These are phyloP conservation scores for Cercophora newfieldiana DNA, from an alignment of 495 filamentous ascomycete genomes.

Conservation along the genomic window DNA sequence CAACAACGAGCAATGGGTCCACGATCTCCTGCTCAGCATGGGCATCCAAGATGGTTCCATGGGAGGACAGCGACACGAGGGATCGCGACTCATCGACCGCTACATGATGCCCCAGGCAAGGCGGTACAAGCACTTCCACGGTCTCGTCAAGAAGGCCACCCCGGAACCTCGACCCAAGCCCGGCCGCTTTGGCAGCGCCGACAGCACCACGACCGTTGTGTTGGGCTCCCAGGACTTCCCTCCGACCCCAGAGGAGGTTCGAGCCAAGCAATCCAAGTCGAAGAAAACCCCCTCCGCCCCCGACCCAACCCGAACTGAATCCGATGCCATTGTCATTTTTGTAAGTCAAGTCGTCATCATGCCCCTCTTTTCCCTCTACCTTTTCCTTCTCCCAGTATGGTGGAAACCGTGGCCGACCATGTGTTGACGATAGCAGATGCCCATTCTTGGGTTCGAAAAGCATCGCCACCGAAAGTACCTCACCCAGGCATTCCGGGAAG, in stretches of 20 bases:
- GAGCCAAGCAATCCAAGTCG: not conserved
- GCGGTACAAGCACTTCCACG: slow-evolving; percentile 19
- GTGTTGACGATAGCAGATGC: slow-evolving; percentile 12
- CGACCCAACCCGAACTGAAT: not conserved
- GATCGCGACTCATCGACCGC: slow-evolving; percentile 22
- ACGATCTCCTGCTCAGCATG: slow-evolving; percentile 19
- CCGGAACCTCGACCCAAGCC: slow-evolving; percentile 2
- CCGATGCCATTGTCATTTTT: slow-evolving; percentile 19
- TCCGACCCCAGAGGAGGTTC: slow-evolving; percentile 2
- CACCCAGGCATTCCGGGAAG: slow-evolving; percentile 9
- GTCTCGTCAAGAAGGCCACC: not conserved
- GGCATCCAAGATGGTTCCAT: slow-evolving; percentile 20
- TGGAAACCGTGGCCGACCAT: too few species aligned
- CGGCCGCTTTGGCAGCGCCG: slow-evolving; percentile 3
- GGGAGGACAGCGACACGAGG: slow-evolving; percentile 23
- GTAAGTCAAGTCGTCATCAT: slow-evolving; percentile 12
- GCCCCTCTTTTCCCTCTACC: too few species aligned
- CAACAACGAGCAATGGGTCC: slow-evolving; percentile 20
- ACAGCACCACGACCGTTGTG: slow-evolving; percentile 16
- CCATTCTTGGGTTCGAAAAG: slow-evolving; percentile 21
- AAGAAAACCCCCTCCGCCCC: not conserved
- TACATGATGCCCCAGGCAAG: slow-evolving; percentile 24
- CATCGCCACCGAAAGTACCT: slow-evolving; percentile 24
- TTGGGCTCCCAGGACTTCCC: slow-evolving; percentile 11
- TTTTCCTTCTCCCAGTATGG: too few species aligned